phyloP scores from a whole-genome alignment of 2,329 filamentous ascomycete species.

The Huntiella abstrusa region DNA sequence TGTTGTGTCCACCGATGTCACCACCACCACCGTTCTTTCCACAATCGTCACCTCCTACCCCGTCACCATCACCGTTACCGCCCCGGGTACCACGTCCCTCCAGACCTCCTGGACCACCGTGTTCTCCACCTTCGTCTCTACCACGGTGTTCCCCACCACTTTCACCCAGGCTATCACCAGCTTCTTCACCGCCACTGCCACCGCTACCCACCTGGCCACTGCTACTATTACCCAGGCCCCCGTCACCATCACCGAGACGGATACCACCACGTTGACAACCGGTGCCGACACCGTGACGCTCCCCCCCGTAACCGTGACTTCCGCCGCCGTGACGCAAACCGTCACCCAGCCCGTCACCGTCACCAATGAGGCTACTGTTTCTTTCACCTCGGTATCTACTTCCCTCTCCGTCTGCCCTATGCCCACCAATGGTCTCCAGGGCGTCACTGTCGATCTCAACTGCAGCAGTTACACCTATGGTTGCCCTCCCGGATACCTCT shows the following conservation, averaged over 20 bases:
- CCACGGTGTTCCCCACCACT: constrained; percentile 8
- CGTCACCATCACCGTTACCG: constrained; percentile 13
- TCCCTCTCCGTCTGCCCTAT: constrained; percentile 12
- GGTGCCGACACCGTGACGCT: constrained; percentile 11
- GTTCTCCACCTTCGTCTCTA: constrained; percentile 13
- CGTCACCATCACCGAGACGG: constrained; percentile 12
- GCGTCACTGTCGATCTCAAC: constrained; percentile 17
- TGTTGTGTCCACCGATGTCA: constrained; percentile 11
- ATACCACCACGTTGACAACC: constrained; percentile 16
- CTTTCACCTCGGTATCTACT: constrained; percentile 16
- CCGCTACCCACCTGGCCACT: constrained; percentile 7
- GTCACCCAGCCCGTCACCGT: constrained; percentile 16
- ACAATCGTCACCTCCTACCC: constrained; percentile 14
- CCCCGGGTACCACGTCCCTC: constrained; percentile 1
- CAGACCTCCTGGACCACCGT: constrained; percentile 12
- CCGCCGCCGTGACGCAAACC: constrained; percentile 17
- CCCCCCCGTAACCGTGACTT: constrained; percentile 11
- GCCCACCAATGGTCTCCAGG: constrained; percentile 21
- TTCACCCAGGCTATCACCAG: constrained; percentile 11
- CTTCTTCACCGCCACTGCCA: constrained; percentile 3
- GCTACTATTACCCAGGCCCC: constrained; percentile 14
- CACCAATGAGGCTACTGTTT: constrained; percentile 16
- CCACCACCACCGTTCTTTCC: constrained; percentile 12
- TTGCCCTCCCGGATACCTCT: constrained; percentile 33
- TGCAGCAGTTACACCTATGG: constrained; percentile 31